Evolutionary conservation across 2,329 filamentous ascomycete genomes (phyloP), one percentile per base, ranked within the genome.

Genomic region (Pleoardoris graminearum): DNA sequence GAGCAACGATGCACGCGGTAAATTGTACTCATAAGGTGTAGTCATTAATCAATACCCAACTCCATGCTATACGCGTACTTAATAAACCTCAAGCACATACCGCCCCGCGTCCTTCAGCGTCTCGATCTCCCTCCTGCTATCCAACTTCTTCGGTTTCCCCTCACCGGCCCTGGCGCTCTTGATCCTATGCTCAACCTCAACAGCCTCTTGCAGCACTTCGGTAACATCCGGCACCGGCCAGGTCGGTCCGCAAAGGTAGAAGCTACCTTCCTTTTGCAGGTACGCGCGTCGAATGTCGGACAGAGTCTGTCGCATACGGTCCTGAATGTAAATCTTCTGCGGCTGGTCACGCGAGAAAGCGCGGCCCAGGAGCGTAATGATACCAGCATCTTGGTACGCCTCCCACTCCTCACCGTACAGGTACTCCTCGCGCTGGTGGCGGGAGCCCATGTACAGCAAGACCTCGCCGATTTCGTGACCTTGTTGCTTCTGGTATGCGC

Each of bases 381-480:
- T 90, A 46, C 94, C 94, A 0, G 94, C 91, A 55, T 92, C 93
- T 70, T 94, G 85, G 77, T 99, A 99, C 0, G 94, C 94, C 76
- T 99, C 94, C 94, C 94, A 99, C 76, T 99, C 94, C 76, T 99
- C 94, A 57, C 94, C 94, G 70, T 97, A 99, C 55, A 97, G 87
- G 77, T 99, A 99, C 78, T 99, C 94, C 77, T 99, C 94, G 61
- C 92, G 90, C 80, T 97, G 91, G 82, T 97, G 92, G 48, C 94
- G 92, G 16, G 91, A 93, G 59, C 94, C 94, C 80, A 99, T 93
- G 82, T 97, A 99, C 54, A 99, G 80, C 48, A 99, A 84, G 57
- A 97, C 94, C 37, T 91, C 80, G 48, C 94, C 94, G 62, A 99
- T 96, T 53, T 94, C 86, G 79, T 96, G 92, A 75, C 94, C 94